Conservation (phyloP, 495 filamentous ascomycete species). For the Jackrogersella minutella region DNA sequence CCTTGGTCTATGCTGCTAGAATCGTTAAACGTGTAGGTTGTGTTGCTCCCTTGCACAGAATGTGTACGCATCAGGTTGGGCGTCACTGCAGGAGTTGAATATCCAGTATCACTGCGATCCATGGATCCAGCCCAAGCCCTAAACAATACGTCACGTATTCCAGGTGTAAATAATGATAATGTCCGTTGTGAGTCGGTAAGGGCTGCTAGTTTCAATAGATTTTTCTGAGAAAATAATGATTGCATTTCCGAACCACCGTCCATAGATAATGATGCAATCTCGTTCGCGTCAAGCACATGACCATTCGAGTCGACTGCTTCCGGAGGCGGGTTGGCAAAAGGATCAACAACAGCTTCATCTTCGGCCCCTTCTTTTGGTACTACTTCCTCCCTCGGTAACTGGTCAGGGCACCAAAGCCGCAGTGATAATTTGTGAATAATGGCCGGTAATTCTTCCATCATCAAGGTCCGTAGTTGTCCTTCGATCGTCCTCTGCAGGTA, state of each 20-base stretch:
- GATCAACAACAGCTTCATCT: constrained; percentile 68
- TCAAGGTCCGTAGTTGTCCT: constrained; percentile 85
- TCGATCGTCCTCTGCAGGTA: constrained; percentile 98
- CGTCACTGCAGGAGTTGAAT: constrained; percentile 62
- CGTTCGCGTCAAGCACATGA: constrained; percentile 74
- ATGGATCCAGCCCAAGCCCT: constrained; percentile 88
- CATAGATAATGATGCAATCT: constrained; percentile 77
- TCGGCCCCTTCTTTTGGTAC: constrained; percentile 57
- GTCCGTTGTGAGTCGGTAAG: constrained; percentile 85
- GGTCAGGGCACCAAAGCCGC: constrained; percentile 88
- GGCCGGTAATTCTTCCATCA: constrained; percentile 97
- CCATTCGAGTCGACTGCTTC: constrained; percentile 79
- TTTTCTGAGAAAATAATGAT: constrained; percentile 90
- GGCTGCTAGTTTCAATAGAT: constrained; percentile 76
- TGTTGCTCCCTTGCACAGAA: constrained; percentile 67
- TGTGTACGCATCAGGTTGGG: constrained; percentile 65
- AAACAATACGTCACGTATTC: constrained; percentile 83
- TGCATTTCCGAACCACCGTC: constrained; percentile 79
- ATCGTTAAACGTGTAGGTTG: constrained; percentile 70
- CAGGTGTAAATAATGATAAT: constrained; percentile 84
- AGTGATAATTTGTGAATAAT: constrained; percentile 95
- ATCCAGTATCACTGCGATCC: constrained; percentile 70
- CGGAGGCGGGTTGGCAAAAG: constrained; percentile 78
- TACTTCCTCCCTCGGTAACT: constrained; percentile 66
- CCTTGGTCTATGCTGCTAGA: constrained; percentile 59